phyloP scores from a whole-genome alignment of 495 filamentous ascomycete species.

The Podospora bellae-mahoneyi region DNA sequence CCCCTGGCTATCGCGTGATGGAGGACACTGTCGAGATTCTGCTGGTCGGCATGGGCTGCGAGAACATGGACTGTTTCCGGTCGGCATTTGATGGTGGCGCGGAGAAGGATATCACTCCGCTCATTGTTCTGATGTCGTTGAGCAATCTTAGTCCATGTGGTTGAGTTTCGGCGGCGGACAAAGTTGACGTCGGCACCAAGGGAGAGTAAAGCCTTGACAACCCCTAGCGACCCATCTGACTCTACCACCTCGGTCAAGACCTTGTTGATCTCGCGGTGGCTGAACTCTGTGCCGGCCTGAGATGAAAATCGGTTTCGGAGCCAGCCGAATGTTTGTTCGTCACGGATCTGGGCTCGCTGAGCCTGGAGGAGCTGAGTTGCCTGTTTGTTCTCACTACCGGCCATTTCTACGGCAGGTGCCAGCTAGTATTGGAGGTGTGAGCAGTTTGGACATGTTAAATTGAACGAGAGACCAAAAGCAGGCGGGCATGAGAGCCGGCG shows the following conservation, averaged over 20 bases:
- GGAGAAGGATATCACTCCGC: conserved; percentile 28
- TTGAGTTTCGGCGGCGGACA: conserved; percentile 20
- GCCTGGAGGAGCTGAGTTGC: conserved; percentile 29
- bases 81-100: conserved; percentile 27
- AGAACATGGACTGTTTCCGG: conserved; percentile 28
- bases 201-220: conserved; percentile 29
- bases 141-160: conserved; percentile 25
- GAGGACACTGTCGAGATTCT: conserved; percentile 32
- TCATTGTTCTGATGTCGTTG: conserved; percentile 20
- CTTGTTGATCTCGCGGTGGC: conserved; percentile 30
- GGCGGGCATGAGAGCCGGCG: background rate
- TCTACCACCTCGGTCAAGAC: conserved; percentile 31
- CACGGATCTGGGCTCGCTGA: conserved; percentile 21
- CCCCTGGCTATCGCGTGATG: conserved; percentile 29
- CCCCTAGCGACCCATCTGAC: conserved; percentile 26
- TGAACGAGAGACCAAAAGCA: conserved; percentile 1
- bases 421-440: background rate
- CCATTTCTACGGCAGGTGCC: conserved; percentile 13
- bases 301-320: conserved; percentile 21
- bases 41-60: conserved; percentile 32
- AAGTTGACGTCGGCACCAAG: conserved; percentile 37
- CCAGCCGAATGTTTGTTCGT: conserved; percentile 21
- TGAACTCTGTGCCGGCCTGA: conserved; percentile 21
- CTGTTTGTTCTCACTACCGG: conserved; percentile 27
- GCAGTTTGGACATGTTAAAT: background rate